Conservation (phyloP, 2,329 filamentous ascomycete genomes). For the Venturiaceae sp. region DNA sequence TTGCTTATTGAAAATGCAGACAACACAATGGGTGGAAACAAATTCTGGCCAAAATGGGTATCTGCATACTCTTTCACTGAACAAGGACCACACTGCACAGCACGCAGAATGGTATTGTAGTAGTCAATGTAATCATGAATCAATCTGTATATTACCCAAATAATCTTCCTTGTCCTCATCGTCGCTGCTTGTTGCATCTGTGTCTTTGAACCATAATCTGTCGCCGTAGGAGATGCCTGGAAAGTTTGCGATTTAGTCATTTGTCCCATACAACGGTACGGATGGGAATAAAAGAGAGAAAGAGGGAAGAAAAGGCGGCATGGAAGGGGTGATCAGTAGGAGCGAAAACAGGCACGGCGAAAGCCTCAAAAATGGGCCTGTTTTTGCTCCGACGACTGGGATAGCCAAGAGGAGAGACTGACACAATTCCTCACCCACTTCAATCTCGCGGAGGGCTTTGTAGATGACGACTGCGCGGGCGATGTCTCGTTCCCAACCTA, state of each 20-base stretch:
- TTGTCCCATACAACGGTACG: not conserved
- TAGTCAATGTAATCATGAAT: not conserved
- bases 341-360: too few relatives aligned
- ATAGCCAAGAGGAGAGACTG: conserved; percentile 13
- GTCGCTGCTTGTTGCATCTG: conserved; percentile 19
- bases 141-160: conserved; percentile 27
- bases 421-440: conserved; percentile 45
- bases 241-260: not conserved
- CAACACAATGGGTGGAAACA: too few relatives aligned
- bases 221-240: conserved; percentile 37
- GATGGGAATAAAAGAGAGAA: not conserved
- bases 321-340: not conserved
- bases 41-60: too few relatives aligned
- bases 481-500: conserved; percentile 44
- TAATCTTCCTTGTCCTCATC: conserved; percentile 25
- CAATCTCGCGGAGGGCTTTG: conserved; percentile 38
- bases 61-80: too few relatives aligned
- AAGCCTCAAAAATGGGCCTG: too few relatives aligned
- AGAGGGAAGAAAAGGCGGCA: not conserved
- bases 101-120: too few relatives aligned
- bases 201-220: conserved; percentile 37
- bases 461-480: conserved; percentile 37
- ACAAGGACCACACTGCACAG: too few relatives aligned
- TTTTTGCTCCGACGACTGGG: too few relatives aligned
- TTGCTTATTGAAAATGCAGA: too few relatives aligned